Base-by-base conservation (phyloP, 371 early-diverging fungal genomes). In the Haplosporangium sp. region DNA sequence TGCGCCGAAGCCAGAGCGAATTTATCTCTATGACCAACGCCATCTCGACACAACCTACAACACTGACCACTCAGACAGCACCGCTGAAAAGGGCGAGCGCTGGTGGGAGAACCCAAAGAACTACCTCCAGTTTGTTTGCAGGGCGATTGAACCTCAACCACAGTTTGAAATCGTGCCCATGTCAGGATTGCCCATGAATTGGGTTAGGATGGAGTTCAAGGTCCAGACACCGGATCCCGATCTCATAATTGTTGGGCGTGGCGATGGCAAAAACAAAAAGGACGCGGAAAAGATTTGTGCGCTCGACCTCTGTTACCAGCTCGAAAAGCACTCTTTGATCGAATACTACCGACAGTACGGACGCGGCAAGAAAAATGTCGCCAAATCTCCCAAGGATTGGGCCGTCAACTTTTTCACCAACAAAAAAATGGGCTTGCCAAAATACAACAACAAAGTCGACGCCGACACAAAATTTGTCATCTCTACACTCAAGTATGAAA, bases 21-120 rank as follows among this genome's bases (percentile, higher is more conserved):
- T 77, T 46, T 77, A 77, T 47, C 72, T 77, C 43, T 77, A 77
- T 46, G 79, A 77, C 37, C 79, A 77, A 47, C 63, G 43, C 29
- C 79, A 77, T 51, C 64, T 77, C 41, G 77, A 77, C 29, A 60
- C 61, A 6, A 53, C 72, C 56, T 77, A 77, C 58, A 67, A 77
- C 48, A 71, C 72, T 29, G 67, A 77, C 18, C 77, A 71, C 42
- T 55, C 67, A 5, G 62, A 54, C 16, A 71, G 71, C 43, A 64
- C 62, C 8, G 77, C 77, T 12, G 77, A 77, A 51, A 77, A 77
- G 52, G 77, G 77, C 50, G 77, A 77, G 29, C 77, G 77, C 29
- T 77, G 77, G 77, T 77, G 77, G 77, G 77, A 77, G 1, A 77
- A 77, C 46, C 77, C 77, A 18, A 77, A 77, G 60, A 77, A 77